phyloP scores from a whole-genome alignment of 2,329 filamentous ascomycete species.

The Ceratocystis eucalypticola region DNA sequence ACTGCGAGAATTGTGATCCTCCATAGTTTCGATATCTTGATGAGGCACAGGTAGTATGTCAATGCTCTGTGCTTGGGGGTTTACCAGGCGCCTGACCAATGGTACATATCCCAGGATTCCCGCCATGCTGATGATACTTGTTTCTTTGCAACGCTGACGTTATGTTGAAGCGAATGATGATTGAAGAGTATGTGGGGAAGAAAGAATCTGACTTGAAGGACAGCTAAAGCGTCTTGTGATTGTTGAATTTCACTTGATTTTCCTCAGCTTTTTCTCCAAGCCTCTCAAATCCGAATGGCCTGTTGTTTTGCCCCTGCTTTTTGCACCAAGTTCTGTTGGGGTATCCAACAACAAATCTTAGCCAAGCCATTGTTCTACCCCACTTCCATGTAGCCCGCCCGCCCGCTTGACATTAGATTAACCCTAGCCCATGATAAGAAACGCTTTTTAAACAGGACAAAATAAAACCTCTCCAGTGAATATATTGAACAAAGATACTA shows the following conservation, averaged over 20 bases:
- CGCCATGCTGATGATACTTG: conserved; percentile 7
- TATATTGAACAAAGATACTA: conserved; percentile 6
- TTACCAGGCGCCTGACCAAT: conserved; percentile 7
- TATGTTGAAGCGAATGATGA: background rate
- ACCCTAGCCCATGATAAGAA: background rate
- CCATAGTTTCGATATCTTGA: conserved; percentile 61
- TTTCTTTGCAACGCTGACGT: background rate
- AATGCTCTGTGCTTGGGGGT: conserved; percentile 26
- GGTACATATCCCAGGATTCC: conserved; percentile 14
- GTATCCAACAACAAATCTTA: conserved; percentile 1
- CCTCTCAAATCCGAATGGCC: background rate
- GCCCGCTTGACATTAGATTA: background rate
- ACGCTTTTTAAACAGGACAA: background rate
- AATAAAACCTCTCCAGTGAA: background rate
- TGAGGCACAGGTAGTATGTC: conserved; percentile 54
- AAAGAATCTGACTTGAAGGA: background rate
- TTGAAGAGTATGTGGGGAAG: background rate
- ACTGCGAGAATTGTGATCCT: conserved; percentile 65
- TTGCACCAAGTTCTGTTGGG: background rate
- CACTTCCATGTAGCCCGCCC: background rate
- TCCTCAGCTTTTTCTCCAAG: background rate
- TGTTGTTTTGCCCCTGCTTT: background rate
- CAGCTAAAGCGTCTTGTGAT: background rate
- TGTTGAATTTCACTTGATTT: background rate
- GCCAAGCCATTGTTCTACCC: background rate